Conservation (phyloP, 805 yeast genomes). For the Barnettozyma salicaria region DNA sequence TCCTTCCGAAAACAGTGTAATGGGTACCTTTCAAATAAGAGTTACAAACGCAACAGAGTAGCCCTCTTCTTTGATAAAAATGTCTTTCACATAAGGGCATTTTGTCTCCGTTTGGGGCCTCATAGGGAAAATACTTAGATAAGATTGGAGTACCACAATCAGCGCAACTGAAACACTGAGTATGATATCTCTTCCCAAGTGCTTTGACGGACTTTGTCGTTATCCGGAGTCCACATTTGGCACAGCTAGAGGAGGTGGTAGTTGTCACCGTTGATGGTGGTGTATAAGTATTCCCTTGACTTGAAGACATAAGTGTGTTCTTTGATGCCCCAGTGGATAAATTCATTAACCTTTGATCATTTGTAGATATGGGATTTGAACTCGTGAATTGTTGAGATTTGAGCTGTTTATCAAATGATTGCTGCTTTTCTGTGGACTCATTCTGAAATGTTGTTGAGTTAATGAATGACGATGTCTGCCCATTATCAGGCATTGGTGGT, state of each 20-base stretch:
- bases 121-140: slow-evolving; percentile 83
- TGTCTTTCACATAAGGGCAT: slow-evolving; percentile 85
- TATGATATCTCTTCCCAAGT: slow-evolving; percentile 70
- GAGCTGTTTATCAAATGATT: too few relatives aligned
- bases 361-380: slow-evolving; percentile 9
- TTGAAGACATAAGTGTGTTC: slow-evolving; percentile 5
- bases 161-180: slow-evolving; percentile 79
- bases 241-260: slow-evolving; percentile 32
- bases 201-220: slow-evolving; percentile 84
- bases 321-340: slow-evolving; percentile 10
- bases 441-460: background rate
- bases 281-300: slow-evolving; percentile 2
- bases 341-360: slow-evolving; percentile 4
- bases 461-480: slow-evolving; percentile 3
- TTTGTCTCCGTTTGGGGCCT: slow-evolving; percentile 36
- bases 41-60: slow-evolving; percentile 83
- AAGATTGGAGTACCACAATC: slow-evolving; percentile 82
- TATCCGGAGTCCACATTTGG: slow-evolving; percentile 46
- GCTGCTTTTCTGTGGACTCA: too few relatives aligned
- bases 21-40: slow-evolving; percentile 86
- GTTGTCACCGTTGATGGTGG: slow-evolving; percentile 10
- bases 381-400: too few relatives aligned
- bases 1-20: slow-evolving; percentile 86
- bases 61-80: slow-evolving; percentile 77
- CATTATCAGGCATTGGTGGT: slow-evolving; percentile 27